These are phyloP conservation scores for Tylopilus sp. DNA, from an alignment of 1,284 basidiomycete species.

Conservation along the genomic window DNA sequence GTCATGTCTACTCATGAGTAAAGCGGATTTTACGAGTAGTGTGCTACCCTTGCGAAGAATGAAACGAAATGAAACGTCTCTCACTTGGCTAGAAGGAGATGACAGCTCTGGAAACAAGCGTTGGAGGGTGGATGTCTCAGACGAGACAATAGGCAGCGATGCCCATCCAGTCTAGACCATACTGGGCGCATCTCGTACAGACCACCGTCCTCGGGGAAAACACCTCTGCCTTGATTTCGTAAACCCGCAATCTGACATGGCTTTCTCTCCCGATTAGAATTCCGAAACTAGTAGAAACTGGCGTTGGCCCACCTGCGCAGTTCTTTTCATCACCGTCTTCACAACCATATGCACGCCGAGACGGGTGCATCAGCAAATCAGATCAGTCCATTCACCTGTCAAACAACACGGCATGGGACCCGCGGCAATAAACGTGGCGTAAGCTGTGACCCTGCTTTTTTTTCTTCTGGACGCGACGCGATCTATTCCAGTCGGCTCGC, in stretches of 20 bases:
- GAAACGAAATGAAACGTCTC: slow-evolving; percentile 27
- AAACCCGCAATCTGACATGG: slow-evolving; percentile 5
- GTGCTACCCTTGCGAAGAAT: slow-evolving; percentile 23
- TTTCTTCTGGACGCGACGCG: neutral
- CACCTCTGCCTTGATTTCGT: slow-evolving; percentile 15
- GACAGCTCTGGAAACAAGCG: neutral
- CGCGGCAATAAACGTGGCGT: neutral
- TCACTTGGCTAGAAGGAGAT: neutral
- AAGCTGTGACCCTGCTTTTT: neutral
- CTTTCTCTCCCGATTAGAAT: slow-evolving; percentile 10
- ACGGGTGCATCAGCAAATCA: neutral
- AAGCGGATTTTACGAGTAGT: slow-evolving; percentile 25
- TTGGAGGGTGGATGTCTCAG: slow-evolving; percentile 13
- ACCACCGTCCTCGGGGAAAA: slow-evolving; percentile 5
- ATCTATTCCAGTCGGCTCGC: neutral
- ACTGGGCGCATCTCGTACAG: slow-evolving; percentile 7
- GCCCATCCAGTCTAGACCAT: slow-evolving; percentile 15
- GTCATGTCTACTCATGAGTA: slow-evolving; percentile 11
- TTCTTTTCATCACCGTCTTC: slow-evolving; percentile 9
- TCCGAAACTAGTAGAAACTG: neutral
- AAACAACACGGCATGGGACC: slow-evolving; percentile 4
- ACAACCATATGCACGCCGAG: neutral
- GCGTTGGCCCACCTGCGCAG: neutral
- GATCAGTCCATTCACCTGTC: neutral
- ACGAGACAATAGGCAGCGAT: neutral